Evolutionary conservation across 2,329 filamentous ascomycete genomes (phyloP), one percentile per base, ranked within the genome.

Genomic region (Fusarium pseudonygamai): DNA sequence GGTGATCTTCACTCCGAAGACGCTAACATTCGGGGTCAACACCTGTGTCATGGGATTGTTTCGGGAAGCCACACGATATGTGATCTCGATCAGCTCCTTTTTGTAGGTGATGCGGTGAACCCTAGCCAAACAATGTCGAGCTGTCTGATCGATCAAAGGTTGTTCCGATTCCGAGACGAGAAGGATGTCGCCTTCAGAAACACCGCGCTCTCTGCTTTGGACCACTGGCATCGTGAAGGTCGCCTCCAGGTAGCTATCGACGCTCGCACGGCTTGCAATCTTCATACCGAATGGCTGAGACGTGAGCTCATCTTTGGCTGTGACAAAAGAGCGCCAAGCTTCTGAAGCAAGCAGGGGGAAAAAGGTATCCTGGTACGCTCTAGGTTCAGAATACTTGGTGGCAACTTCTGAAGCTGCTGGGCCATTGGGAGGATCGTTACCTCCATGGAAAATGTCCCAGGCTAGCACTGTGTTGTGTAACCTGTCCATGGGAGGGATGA

Each of bases 361-460:
- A 82, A 99, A 99, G 0, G 95, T 97, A 67, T 90, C 87, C 80
- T 97, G 93, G 80, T 99, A 99, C 56, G 93, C 91, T 47, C 85
- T 84, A 1, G 95, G 93, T 75, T 94, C 91, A 34, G 86, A 82
- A 82, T 97, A 99, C 2, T 90, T 90, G 69, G 93, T 92, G 10
- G 92, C 91, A 16, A 99, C 96, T 60, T 90, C 86, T 52, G 88
- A 90, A 78, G 96, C 97, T 49, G 90, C 87, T 53, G 91, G 91
- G 22, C 90, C 90, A 58, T 90, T 92, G 0, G 96, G 95, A 11
- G 96, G 96, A 67, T 95, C 93, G 78, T 95, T 94, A 34, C 95
- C 94, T 50, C 91, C 86, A 78, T 97, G 93, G 81, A 98, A 99
- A 74, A 97, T 97, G 74, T 99, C 93, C 96, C 96, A 99, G 63